These are phyloP conservation scores for Colletotrichum spaethianum DNA, from an alignment of 2,329 filamentous ascomycete species.

Conservation along the genomic window DNA sequence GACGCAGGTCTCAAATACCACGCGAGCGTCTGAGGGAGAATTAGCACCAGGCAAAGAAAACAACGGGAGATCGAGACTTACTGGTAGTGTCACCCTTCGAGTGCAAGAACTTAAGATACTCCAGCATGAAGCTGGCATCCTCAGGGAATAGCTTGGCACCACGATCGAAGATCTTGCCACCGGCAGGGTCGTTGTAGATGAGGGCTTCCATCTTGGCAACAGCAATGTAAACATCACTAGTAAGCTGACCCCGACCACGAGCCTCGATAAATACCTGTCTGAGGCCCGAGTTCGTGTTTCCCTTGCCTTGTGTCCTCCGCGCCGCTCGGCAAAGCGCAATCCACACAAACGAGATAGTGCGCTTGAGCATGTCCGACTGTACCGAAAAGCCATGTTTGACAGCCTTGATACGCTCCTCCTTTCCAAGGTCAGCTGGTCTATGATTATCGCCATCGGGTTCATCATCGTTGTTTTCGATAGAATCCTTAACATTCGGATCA, in stretches of 20 bases:
- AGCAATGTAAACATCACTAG: conserved; percentile 94
- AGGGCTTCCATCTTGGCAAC: conserved; percentile 94
- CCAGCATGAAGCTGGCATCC: conserved; percentile 92
- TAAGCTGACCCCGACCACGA: conserved; percentile 86
- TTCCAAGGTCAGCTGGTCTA: conserved; percentile 53
- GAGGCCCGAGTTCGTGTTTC: conserved; percentile 75
- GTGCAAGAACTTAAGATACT: conserved; percentile 96
- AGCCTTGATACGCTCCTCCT: conserved; percentile 74
- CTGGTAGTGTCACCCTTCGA: conserved; percentile 93
- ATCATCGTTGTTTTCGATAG: conserved; percentile 64
- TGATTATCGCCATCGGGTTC: conserved; percentile 60
- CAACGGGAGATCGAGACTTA: conserved; percentile 63
- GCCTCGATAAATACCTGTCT: conserved; percentile 92
- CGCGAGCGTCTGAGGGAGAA: conserved; percentile 80
- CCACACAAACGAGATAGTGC: conserved; percentile 93
- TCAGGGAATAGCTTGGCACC: conserved; percentile 94
- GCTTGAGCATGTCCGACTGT: conserved; percentile 83
- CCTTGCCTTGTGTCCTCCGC: conserved; percentile 92
- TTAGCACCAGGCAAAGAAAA: conserved; percentile 39
- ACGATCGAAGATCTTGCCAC: conserved; percentile 95
- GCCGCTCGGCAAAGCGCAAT: conserved; percentile 95
- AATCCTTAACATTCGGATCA: conserved; percentile 53
- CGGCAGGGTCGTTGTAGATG: conserved; percentile 94
- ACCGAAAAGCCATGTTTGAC: conserved; percentile 77
- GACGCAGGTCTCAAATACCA: conserved; percentile 95